A percentile compares a stretch with the other conserved stretches of the same genome.
Conservation (phyloP, 345 rosid genomes). For the Pseudoturritis turrita region DNA sequence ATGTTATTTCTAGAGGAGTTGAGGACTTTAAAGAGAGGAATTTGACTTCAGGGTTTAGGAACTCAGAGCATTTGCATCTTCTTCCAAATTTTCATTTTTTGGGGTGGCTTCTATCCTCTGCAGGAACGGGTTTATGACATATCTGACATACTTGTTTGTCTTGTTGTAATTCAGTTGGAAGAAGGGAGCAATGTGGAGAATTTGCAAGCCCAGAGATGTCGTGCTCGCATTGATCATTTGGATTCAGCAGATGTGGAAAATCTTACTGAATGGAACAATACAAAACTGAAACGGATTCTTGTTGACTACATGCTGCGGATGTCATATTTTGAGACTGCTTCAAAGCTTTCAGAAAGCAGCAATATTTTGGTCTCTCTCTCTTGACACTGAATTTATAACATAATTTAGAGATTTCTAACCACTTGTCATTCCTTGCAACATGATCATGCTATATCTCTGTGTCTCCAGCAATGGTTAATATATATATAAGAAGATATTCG, state of each 20-base stretch:
- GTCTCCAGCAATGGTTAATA: neutral
- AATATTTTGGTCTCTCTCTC: conserved; percentile 54
- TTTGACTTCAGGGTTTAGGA: neutral
- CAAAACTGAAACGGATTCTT: conserved; percentile 73
- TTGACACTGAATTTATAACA: neutral
- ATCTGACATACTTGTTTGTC: neutral
- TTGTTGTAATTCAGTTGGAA: conserved; percentile 55
- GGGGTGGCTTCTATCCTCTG: neutral
- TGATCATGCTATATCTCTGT: neutral
- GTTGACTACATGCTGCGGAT: conserved; percentile 92
- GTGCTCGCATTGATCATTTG: conserved; percentile 85
- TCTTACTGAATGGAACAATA: conserved; percentile 68
- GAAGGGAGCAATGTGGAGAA: conserved; percentile 76
- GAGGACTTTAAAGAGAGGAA: neutral
- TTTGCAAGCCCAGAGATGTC: conserved; percentile 80
- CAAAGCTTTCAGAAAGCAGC: conserved; percentile 68
- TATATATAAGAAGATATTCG: too few species aligned
- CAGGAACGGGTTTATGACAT: neutral
- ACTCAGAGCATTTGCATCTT: neutral
- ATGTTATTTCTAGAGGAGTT: neutral
- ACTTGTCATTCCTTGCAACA: neutral
- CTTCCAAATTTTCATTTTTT: neutral
- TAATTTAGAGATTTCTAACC: neutral
- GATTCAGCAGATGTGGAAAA: conserved; percentile 75
- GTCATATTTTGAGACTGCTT: conserved; percentile 81